These are phyloP conservation scores for Fraxinus baroniana DNA, from an alignment of 305 asterid genomes.

Conservation along the genomic window DNA sequence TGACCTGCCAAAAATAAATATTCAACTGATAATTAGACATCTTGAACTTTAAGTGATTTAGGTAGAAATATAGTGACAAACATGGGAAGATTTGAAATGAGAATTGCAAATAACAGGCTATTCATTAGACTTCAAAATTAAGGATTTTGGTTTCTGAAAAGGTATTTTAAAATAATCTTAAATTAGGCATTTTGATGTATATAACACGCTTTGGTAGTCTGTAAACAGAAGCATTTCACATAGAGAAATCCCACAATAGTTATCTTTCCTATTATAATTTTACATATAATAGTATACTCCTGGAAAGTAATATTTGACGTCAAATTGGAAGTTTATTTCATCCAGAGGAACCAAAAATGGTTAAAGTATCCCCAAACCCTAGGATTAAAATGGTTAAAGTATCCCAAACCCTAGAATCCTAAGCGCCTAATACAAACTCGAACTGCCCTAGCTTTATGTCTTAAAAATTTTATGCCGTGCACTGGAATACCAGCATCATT, in stretches of 20 bases:
- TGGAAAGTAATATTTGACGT: background rate
- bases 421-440: background rate
- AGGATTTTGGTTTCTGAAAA: background rate
- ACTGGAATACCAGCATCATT: background rate
- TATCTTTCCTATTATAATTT: background rate
- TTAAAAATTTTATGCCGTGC: background rate
- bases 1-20: conserved; percentile 58
- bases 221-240: background rate
- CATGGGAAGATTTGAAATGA: background rate
- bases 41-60: conserved; percentile 7
- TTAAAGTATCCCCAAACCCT: background rate
- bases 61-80: background rate
- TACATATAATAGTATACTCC: background rate
- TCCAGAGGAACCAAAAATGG: background rate
- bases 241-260: background rate
- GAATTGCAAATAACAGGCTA: background rate
- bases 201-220: background rate
- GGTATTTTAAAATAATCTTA: background rate
- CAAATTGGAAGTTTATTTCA: background rate
- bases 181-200: background rate
- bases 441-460: background rate
- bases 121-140: background rate
- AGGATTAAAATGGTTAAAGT: background rate
- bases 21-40: conserved; percentile 4
- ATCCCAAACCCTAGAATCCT: background rate